phyloP scores from a whole-genome alignment of 768 basidiomycete species.

The Tylopilus subfusipes region DNA sequence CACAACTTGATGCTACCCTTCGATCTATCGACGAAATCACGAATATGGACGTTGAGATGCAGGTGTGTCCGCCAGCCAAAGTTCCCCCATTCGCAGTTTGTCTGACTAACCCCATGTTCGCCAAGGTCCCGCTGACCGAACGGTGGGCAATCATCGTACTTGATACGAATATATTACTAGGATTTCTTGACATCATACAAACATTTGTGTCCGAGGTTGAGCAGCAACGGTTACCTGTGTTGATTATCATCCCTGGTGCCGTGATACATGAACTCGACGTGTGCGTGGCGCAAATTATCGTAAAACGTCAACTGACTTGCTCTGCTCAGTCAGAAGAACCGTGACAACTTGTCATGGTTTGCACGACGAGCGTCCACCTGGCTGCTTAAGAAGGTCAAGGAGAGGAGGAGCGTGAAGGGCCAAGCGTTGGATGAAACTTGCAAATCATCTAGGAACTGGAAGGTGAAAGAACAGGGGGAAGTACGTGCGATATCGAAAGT shows the following conservation, averaged over 20 bases:
- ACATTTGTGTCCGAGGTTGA: constrained; percentile 65
- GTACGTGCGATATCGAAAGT: constrained; percentile 26
- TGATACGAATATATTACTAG: constrained; percentile 78
- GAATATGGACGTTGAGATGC: constrained; percentile 72
- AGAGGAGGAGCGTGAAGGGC: constrained; percentile 52
- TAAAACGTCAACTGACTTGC: neutral
- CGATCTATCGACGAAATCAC: constrained; percentile 51
- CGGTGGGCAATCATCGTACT: constrained; percentile 52
- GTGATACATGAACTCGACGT: constrained; percentile 78
- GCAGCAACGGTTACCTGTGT: constrained; percentile 43
- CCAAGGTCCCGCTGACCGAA: constrained; percentile 43
- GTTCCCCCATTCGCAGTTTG: neutral
- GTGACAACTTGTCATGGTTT: constrained; percentile 50
- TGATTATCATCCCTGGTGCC: constrained; percentile 67
- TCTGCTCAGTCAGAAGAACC: constrained; percentile 38
- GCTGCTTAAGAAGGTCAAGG: constrained; percentile 59
- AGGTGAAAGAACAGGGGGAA: constrained; percentile 42
- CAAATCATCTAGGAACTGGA: constrained; percentile 61
- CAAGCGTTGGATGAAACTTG: constrained; percentile 64
- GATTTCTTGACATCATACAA: constrained; percentile 59
- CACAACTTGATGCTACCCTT: constrained; percentile 39
- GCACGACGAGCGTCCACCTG: constrained; percentile 68
- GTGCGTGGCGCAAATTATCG: constrained; percentile 35
- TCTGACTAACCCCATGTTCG: neutral
- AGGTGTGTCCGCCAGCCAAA: constrained; percentile 39